phyloP scores from a whole-genome alignment of 176 grass and related monocot genomes.

The Musa acuminata region DNA sequence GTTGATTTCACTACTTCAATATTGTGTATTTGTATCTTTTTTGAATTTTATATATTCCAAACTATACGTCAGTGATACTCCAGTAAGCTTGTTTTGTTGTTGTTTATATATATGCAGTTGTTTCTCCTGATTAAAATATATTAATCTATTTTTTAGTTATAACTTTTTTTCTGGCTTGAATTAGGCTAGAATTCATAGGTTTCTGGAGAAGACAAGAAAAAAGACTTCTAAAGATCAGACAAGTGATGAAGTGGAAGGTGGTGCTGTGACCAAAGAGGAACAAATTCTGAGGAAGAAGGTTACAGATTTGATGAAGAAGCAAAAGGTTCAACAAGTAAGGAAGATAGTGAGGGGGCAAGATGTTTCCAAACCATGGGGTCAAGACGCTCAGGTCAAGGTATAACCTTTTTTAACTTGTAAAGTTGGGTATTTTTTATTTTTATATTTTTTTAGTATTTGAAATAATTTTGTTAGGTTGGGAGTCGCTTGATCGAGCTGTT shows the following conservation, averaged over 20 bases:
- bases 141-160: background rate
- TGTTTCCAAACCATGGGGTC: constrained; percentile 74
- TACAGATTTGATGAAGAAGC: constrained; percentile 73
- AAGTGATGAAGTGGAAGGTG: constrained; percentile 31
- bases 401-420: constrained; percentile 6
- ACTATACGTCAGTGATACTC: background rate
- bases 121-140: background rate
- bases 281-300: constrained; percentile 75
- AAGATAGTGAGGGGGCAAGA: constrained; percentile 65
- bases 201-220: constrained; percentile 81
- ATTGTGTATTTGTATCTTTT: no score
- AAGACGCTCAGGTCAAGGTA: constrained; percentile 80
- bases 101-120: background rate
- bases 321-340: constrained; percentile 57
- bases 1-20: no score
- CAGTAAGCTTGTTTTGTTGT: background rate
- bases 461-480: constrained; percentile 53
- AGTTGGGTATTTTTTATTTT: background rate
- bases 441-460: constrained; percentile 7
- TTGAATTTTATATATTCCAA: no score
- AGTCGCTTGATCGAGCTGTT: constrained; percentile 91
- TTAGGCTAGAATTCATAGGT: constrained; percentile 70
- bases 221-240: constrained; percentile 39
- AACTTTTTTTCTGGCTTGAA: constrained; percentile 11
- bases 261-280: constrained; percentile 37